A percentile compares a stretch with the other conserved stretches of the same genome.
These are phyloP conservation scores for Dactylella cylindrospora DNA, from an alignment of 2,329 filamentous ascomycete genomes.

Conservation along the genomic window DNA sequence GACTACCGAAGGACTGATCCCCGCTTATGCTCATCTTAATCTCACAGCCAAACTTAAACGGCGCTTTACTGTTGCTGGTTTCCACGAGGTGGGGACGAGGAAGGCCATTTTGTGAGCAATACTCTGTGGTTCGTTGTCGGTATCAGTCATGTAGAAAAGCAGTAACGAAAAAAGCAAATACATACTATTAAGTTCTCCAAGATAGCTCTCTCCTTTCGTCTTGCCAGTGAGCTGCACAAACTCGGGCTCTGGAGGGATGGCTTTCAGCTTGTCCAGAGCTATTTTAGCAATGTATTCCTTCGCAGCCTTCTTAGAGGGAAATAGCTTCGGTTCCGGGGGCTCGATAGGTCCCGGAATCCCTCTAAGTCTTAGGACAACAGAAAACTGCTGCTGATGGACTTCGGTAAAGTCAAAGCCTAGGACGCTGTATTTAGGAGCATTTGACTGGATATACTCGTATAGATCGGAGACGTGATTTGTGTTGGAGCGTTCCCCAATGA, in stretches of 20 bases:
- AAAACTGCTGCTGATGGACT: constrained; percentile 33
- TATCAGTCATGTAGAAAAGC: not conserved
- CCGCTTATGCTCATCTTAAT: constrained; percentile 34
- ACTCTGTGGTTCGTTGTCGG: too few species aligned
- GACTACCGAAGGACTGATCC: constrained; percentile 21
- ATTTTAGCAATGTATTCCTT: constrained; percentile 29
- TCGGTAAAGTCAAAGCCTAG: constrained; percentile 22
- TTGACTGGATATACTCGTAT: constrained; percentile 40
- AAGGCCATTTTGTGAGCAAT: constrained; percentile 40
- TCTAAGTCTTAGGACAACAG: constrained; percentile 18
- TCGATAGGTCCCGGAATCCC: constrained; percentile 1
- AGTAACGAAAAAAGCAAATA: not conserved
- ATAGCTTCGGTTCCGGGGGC: constrained; percentile 28
- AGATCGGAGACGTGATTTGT: constrained; percentile 37
- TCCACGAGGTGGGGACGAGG: constrained; percentile 30
- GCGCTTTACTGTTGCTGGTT: constrained; percentile 38
- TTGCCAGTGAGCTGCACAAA: constrained; percentile 22
- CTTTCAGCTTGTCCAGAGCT: constrained; percentile 18
- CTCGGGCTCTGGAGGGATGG: constrained; percentile 7
- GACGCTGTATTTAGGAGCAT: constrained; percentile 17
- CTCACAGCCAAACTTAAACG: constrained; percentile 36
- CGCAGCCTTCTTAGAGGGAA: constrained; percentile 38
- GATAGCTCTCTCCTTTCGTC: constrained; percentile 33
- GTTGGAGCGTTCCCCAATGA: constrained; percentile 26
- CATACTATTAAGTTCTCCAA: constrained; percentile 40